Evolutionary conservation across 2,329 filamentous ascomycete species (phyloP), one percentile per base, ranked within the genome.

Genomic region (Thermothelomyces thermophilus): DNA sequence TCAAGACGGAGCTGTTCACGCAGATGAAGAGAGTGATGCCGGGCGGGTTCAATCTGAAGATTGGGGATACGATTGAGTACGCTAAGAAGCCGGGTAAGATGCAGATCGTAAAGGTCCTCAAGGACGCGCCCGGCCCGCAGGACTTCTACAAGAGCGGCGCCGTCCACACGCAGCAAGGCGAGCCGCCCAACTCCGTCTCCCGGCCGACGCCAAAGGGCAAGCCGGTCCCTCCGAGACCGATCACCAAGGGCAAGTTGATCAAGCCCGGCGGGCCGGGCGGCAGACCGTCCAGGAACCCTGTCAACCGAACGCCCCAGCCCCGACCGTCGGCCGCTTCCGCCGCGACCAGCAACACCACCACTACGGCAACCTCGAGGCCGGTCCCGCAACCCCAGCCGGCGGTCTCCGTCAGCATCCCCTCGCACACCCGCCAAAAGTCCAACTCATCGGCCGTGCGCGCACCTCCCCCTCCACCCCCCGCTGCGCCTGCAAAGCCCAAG

Each of bases 1-100:
- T 98, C 68, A 98, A 98, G 74, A 98, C 93, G 0, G 93, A 98
- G 64, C 84, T 98, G 68, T 95, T 97, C 64, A 94, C 91, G 0
- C 90, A 96, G 56, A 83, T 98, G 71, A 82, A 84, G 64, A 83
- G 81, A 44, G 82, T 83, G 46, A 86, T 94, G 68, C 83, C 86
- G 3, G 88, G 86, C 8, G 83, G 87, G 9, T 79, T 95, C 64
- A 89, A 83, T 64, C 70, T 98, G 41, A 89, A 87, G 68, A 85
- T 97, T 55, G 81, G 74, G n/a, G 84, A 93, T 24, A 77, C 76
- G 52, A 90, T 98, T 59, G 88, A 95, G 65, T 98, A 95, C 68
- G 90, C 91, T 64, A 98, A 97, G 77, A 98, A 98, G 70, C 93
- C 93, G 1, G 88, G 88, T 48, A 98, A 98, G 72, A 79, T 88